A percentile compares a stretch with the other conserved stretches of the same genome.
Conservation (phyloP, 805 yeast genomes). For the Yarrowia alimentaria region DNA sequence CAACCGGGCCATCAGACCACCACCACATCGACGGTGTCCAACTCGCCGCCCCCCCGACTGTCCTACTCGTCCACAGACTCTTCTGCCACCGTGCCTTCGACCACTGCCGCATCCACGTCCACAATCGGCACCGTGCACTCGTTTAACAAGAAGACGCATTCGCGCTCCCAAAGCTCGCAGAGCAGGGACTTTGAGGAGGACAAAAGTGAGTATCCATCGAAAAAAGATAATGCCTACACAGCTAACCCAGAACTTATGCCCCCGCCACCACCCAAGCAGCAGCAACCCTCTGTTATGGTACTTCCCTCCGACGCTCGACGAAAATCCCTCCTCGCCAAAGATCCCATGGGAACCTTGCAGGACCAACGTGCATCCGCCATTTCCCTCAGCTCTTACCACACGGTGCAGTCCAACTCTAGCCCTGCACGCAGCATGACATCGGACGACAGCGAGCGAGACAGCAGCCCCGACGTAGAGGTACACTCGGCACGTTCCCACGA, state of each 20-base stretch:
- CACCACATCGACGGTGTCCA: background rate
- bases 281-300: constrained; percentile 14
- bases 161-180: background rate
- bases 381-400: constrained; percentile 16
- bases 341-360: constrained; percentile 6
- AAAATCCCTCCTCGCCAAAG: constrained; percentile 14
- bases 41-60: constrained; percentile 21
- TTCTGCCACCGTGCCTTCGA: constrained; percentile 2
- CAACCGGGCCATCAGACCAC: constrained; percentile 18
- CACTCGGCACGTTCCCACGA: no score
- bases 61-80: constrained; percentile 25
- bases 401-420: constrained; percentile 10
- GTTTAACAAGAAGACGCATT: constrained; percentile 6
- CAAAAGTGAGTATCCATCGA: constrained; percentile 4
- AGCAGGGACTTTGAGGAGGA: constrained; percentile 5
- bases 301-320: constrained; percentile 26
- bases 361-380: constrained; percentile 24
- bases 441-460: constrained; percentile 8
- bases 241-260: constrained; percentile 3
- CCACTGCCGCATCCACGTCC: constrained; percentile 21
- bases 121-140: constrained; percentile 15
- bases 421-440: constrained; percentile 3
- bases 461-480: background rate
- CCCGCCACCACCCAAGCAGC: background rate
- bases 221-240: background rate